Conservation (phyloP, 140 eudicot species). For the Flaveria floridana region DNA sequence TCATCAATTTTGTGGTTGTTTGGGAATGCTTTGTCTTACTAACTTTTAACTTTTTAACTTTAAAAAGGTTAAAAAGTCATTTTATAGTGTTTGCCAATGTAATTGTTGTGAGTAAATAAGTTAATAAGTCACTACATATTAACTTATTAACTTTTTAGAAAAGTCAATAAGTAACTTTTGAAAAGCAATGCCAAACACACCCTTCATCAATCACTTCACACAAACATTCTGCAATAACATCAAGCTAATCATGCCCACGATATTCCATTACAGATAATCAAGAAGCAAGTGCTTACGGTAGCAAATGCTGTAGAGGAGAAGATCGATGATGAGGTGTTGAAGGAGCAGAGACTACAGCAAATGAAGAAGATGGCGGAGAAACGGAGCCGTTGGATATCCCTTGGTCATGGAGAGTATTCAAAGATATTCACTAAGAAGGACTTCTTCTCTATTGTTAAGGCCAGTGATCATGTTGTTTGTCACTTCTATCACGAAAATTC, state of each 20-base stretch:
- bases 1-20: neutral
- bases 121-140: too few relatives aligned
- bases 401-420: constrained; percentile 84
- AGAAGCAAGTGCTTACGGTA: constrained; percentile 60
- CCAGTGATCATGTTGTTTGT: constrained; percentile 96
- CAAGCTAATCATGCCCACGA: too few relatives aligned
- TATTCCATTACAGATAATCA: constrained; percentile 45
- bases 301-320: constrained; percentile 89
- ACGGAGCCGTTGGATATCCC: constrained; percentile 66
- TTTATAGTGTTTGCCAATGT: too few relatives aligned
- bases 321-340: constrained; percentile 70
- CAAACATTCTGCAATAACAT: too few relatives aligned
- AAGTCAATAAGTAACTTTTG: too few relatives aligned
- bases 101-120: too few relatives aligned
- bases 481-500: constrained; percentile 69
- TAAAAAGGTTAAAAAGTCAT: too few relatives aligned
- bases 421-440: constrained; percentile 81
- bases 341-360: constrained; percentile 78
- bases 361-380: constrained; percentile 99
- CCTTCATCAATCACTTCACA: too few relatives aligned
- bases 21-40: too few relatives aligned
- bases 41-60: too few relatives aligned
- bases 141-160: too few relatives aligned
- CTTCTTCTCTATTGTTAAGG: constrained; percentile 74
- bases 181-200: too few relatives aligned